Conservation (phyloP, 164 flowering plant species). For the Nymphaea colorata region DNA sequence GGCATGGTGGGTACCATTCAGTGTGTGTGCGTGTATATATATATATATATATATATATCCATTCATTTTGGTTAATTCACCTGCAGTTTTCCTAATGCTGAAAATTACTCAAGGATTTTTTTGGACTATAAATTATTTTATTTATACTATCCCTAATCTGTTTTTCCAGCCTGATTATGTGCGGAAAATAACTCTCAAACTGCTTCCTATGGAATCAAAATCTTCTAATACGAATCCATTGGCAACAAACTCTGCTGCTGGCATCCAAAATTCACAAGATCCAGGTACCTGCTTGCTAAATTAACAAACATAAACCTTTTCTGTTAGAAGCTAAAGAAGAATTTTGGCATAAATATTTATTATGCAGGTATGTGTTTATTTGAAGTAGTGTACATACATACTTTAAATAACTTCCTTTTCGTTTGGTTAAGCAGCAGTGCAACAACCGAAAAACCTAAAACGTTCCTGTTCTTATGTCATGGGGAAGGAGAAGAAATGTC, state of each 20-base stretch:
- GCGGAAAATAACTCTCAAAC: constrained; percentile 52
- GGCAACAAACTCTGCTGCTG: constrained; percentile 22
- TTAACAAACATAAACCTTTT: neutral
- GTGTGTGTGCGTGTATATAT: too few relatives aligned
- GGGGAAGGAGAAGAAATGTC: too few relatives aligned
- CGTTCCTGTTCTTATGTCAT: too few relatives aligned
- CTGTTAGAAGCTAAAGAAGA: too few relatives aligned
- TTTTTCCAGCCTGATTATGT: constrained; percentile 53
- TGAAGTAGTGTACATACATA: neutral
- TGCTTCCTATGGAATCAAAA: constrained; percentile 59
- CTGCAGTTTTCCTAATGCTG: too few relatives aligned
- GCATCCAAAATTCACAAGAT: constrained; percentile 24
- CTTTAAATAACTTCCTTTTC: too few relatives aligned
- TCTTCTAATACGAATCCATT: constrained; percentile 19
- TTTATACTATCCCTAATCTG: neutral
- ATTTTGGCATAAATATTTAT: neutral
- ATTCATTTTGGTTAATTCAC: too few relatives aligned
- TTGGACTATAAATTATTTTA: neutral
- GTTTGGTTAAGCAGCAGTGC: too few relatives aligned
- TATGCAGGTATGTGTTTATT: neutral
- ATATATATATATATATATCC: too few relatives aligned
- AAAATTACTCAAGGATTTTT: neutral
- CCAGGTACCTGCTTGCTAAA: constrained; percentile 19
- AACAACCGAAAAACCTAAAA: too few relatives aligned
- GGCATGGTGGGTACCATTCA: too few relatives aligned